These are phyloP conservation scores for Fusarium guadeloupense DNA, from an alignment of 2,329 filamentous ascomycete genomes.

Conservation along the genomic window DNA sequence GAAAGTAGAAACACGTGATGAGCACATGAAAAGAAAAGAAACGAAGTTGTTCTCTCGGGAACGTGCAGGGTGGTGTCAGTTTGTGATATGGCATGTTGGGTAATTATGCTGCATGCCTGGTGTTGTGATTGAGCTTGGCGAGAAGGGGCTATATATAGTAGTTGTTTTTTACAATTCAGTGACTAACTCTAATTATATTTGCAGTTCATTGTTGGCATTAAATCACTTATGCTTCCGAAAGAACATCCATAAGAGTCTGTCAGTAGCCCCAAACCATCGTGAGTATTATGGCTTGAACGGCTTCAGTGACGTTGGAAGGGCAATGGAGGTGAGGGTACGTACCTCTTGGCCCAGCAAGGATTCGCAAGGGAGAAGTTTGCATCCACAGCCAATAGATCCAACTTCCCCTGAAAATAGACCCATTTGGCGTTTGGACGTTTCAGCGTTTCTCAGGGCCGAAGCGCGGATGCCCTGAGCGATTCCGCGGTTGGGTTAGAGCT, in stretches of 20 bases:
- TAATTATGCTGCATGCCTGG: conserved; percentile 24
- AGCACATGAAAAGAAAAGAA: neutral
- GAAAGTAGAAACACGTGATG: neutral
- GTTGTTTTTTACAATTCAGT: too few species aligned
- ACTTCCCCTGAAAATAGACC: conserved; percentile 26
- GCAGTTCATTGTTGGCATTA: too few species aligned
- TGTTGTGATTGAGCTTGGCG: conserved; percentile 1
- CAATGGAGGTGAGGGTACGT: neutral
- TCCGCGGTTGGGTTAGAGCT: conserved; percentile 32
- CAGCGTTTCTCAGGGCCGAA: conserved; percentile 21
- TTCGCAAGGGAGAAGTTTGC: neutral
- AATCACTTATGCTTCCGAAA: too few species aligned
- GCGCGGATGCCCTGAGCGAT: conserved; percentile 22
- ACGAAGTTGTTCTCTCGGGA: neutral
- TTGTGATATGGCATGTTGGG: conserved; percentile 14
- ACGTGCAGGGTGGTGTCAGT: neutral
- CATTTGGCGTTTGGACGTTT: conserved; percentile 24
- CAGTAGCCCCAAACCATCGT: neutral
- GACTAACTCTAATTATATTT: too few species aligned
- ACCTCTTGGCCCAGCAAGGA: neutral
- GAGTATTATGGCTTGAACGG: neutral
- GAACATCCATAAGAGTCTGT: neutral
- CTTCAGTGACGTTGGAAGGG: conserved; percentile 1
- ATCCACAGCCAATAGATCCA: conserved; percentile 7
- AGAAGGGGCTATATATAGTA: neutral